A percentile compares a stretch with the other conserved stretches of the same genome.
phyloP scores from a whole-genome alignment of 1,139 yeast genomes.

The Debaryomyces robertsiae region DNA sequence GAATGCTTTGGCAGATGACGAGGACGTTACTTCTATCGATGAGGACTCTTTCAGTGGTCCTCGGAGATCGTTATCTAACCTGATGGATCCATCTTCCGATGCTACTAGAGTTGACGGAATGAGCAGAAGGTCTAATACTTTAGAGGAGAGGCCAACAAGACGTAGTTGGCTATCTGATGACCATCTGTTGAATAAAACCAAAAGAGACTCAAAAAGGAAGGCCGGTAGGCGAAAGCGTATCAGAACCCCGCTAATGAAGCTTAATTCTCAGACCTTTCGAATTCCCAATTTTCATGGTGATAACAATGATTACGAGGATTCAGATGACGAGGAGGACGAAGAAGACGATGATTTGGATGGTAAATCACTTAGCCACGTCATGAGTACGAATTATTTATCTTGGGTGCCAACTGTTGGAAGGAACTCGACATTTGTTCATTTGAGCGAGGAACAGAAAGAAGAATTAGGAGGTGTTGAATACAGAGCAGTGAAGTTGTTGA shows the following conservation, averaged over 20 bases:
- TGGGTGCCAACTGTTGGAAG: conserved; percentile 96
- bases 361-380: conserved; percentile 25
- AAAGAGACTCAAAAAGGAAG: conserved; percentile 12
- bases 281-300: neutral
- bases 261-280: neutral
- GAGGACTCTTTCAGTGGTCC: conserved; percentile 15
- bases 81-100: conserved; percentile 37
- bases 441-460: conserved; percentile 82
- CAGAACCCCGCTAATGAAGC: conserved; percentile 10
- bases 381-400: conserved; percentile 71
- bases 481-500: conserved; percentile 77
- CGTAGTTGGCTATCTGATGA: conserved; percentile 30
- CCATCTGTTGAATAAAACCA: conserved; percentile 47
- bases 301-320: conserved; percentile 2
- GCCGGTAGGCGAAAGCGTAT: conserved; percentile 13
- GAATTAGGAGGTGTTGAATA: conserved; percentile 98
- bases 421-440: conserved; percentile 85
- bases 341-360: conserved; percentile 23
- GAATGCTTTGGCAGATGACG: conserved; percentile 21
- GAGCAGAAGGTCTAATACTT: conserved; percentile 48
- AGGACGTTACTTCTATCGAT: conserved; percentile 27
- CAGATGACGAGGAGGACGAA: conserved; percentile 11
- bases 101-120: conserved; percentile 37
- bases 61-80: conserved; percentile 36
- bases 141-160: conserved; percentile 37